These are phyloP conservation scores for Aspergillus sclerotiicarbonarius DNA, from an alignment of 495 filamentous ascomycete species.

Conservation along the genomic window DNA sequence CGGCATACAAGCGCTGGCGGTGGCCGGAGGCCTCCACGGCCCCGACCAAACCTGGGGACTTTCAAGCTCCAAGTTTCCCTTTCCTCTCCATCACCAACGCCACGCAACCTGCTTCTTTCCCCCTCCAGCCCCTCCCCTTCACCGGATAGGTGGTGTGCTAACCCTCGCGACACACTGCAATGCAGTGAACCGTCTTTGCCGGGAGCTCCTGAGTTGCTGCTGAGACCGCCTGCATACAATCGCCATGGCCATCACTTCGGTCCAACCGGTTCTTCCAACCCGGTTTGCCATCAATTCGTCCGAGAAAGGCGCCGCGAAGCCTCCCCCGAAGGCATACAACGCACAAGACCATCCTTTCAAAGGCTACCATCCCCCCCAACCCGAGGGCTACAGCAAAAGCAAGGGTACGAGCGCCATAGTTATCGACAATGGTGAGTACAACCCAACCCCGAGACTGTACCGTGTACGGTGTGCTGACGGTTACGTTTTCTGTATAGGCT, in stretches of 20 bases:
- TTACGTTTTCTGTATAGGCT: conserved; percentile 53
- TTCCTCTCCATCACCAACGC: conserved; percentile 1
- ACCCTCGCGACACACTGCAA: conserved; percentile 25
- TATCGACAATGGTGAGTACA: conserved; percentile 86
- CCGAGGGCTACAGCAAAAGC: conserved; percentile 65
- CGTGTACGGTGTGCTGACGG: neutral
- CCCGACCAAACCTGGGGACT: conserved; percentile 12
- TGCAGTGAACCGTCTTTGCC: conserved; percentile 29
- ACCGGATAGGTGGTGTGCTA: neutral
- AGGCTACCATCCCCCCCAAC: conserved; percentile 63
- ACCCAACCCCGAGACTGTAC: neutral
- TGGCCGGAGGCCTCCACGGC: conserved; percentile 19
- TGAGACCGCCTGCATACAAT: conserved; percentile 24
- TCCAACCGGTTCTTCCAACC: conserved; percentile 39
- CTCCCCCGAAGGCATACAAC: conserved; percentile 47
- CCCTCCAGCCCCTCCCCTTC: neutral
- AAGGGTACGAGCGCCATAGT: conserved; percentile 73
- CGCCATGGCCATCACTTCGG: conserved; percentile 51
- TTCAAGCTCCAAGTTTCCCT: conserved; percentile 10
- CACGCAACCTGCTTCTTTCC: neutral
- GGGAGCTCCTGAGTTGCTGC: conserved; percentile 31
- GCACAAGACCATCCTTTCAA: conserved; percentile 78
- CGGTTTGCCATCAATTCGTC: conserved; percentile 30
- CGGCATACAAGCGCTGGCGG: conserved; percentile 20
- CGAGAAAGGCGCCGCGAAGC: conserved; percentile 43